Conservation (phyloP, 768 basidiomycete species). For the Daedaleopsis sinensis region DNA sequence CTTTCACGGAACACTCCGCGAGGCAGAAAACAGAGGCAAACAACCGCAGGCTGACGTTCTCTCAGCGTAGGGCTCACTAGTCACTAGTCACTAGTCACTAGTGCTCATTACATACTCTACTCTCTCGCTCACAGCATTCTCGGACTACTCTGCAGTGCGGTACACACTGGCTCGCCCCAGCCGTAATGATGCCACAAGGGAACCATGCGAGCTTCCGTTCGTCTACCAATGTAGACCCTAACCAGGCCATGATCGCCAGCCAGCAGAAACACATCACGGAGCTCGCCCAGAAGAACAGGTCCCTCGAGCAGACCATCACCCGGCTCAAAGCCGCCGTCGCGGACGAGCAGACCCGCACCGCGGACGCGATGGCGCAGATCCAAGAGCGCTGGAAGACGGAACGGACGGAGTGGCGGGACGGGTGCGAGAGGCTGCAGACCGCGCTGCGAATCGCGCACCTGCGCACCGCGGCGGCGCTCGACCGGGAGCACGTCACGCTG, state of each 20-base stretch:
- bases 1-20: too few species aligned
- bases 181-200: conserved; percentile 2
- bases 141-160: too few species aligned
- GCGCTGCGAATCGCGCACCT: conserved; percentile 70
- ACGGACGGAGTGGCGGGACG: conserved; percentile 60
- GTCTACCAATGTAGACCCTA: neutral
- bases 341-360: conserved; percentile 45
- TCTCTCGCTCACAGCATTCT: neutral
- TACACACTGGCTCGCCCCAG: too few species aligned
- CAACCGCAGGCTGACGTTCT: too few species aligned
- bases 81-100: too few species aligned
- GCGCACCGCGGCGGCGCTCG: conserved; percentile 53
- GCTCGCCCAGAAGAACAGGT: conserved; percentile 68
- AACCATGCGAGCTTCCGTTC: neutral
- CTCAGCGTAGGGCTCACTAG: too few species aligned
- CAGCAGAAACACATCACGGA: conserved; percentile 74
- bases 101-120: too few species aligned
- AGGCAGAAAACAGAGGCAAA: too few species aligned
- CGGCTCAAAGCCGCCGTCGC: conserved; percentile 53
- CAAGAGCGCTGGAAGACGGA: conserved; percentile 57
- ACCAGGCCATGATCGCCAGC: conserved; percentile 55
- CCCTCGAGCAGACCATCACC: conserved; percentile 61
- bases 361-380: conserved; percentile 44
- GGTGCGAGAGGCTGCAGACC: conserved; percentile 62
- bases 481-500: conserved; percentile 52